These are phyloP conservation scores for Rutstroemia sp. DNA, from an alignment of 2,329 filamentous ascomycete genomes.

Conservation along the genomic window DNA sequence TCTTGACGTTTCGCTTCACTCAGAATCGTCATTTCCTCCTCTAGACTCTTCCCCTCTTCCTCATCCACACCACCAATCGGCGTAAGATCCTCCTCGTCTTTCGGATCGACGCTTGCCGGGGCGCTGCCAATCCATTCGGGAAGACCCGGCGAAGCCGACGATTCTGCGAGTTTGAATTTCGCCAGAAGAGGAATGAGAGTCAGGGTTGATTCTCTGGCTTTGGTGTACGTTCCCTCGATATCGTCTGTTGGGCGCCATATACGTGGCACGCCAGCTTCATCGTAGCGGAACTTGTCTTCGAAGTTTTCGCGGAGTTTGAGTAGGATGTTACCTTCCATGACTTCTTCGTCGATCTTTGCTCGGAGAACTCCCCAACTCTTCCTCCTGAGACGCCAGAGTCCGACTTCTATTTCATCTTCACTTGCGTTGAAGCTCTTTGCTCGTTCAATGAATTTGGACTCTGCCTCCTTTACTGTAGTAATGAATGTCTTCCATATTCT, in stretches of 20 bases:
- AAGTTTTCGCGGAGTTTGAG: constrained; percentile 97
- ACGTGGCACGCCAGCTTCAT: constrained; percentile 85
- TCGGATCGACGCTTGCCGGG: constrained; percentile 64
- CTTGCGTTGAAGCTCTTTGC: constrained; percentile 92
- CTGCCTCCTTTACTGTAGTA: constrained; percentile 75
- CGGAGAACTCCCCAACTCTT: constrained; percentile 92
- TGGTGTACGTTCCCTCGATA: constrained; percentile 92
- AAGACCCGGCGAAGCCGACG: constrained; percentile 72
- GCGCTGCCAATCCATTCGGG: constrained; percentile 74
- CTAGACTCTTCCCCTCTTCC: constrained; percentile 86
- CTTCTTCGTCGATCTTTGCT: constrained; percentile 90
- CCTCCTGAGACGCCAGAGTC: constrained; percentile 82
- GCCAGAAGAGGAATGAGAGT: constrained; percentile 84
- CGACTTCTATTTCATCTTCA: constrained; percentile 82
- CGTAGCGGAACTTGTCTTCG: constrained; percentile 98
- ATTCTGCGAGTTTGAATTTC: constrained; percentile 70
- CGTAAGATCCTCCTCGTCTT: constrained; percentile 82
- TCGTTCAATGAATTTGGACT: constrained; percentile 76
- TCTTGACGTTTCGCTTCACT: constrained; percentile 86
- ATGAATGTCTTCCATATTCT: constrained; percentile 86
- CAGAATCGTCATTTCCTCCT: constrained; percentile 95
- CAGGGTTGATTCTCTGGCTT: constrained; percentile 84
- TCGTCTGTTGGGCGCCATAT: constrained; percentile 97
- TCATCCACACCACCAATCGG: constrained; percentile 94
- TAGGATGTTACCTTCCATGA: constrained; percentile 94